Evolutionary conservation across 2,329 filamentous ascomycete genomes (phyloP), one percentile per base, ranked within the genome.

Genomic region (Helminthosporium solani): DNA sequence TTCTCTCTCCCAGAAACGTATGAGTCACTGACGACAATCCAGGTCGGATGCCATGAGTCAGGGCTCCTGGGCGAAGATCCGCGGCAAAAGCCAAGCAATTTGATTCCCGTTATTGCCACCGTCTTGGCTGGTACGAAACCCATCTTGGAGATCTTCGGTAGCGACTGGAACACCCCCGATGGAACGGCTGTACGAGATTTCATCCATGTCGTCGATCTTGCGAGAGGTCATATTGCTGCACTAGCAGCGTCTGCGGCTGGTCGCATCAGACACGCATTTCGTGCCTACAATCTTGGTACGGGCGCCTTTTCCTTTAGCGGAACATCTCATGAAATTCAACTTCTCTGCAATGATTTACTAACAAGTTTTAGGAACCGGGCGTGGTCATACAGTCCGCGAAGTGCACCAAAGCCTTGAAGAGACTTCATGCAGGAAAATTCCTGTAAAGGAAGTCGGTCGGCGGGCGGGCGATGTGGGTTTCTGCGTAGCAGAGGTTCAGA

Each of bases 101-200:
- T 86, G 30, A 79, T 86, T 50, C 84, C 83, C 0, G 79, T 85
- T 6, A 78, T 86, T 33, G 76, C 81, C 39, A 79, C 81, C 42
- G 82, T 84, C 7, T 73, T 85, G 57, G 80, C 77, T 0, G 81
- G 83, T 1, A 67, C 74, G 28, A 74, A 76, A 38, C 58, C 72
- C 3, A 73, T 77, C 35, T 71, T 86, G n/a, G 74, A 80, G 40
- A 78, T 86, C 42, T 86, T 83, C 52, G 84, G 84, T 7, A 76
- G 75, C 2, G 82, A 87, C 64, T 87, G 83, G 77, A 75, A 83
- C 45, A 86, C 84, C 0, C 70, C 74, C 3, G 84, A 87, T 55
- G 83, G 84, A 14, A 86, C 83, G 0, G 82, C 82, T 1, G 76
- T 86, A 33, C 79, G 84, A 33, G 84, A 87, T 64, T 87, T 84